phyloP scores from a whole-genome alignment of 73 alveolate species.

The Diophrys appendiculata region DNA sequence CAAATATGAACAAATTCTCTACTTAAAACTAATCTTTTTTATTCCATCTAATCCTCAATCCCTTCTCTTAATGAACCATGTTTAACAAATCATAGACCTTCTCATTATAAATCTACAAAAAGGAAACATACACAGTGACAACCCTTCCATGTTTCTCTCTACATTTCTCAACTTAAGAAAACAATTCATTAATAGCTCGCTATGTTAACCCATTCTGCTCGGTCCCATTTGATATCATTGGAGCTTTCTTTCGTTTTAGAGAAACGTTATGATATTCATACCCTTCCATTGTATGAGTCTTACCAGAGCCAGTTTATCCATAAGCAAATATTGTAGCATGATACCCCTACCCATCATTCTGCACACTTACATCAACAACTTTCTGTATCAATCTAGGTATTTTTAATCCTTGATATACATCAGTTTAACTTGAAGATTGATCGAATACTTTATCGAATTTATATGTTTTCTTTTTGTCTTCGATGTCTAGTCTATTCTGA shows the following conservation, averaged over 20 bases:
- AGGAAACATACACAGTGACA: constrained; percentile 43
- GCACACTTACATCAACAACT: constrained; percentile 36
- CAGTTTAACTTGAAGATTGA: constrained; percentile 10
- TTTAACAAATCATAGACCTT: constrained; percentile 68
- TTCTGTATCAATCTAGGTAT: constrained; percentile 25
- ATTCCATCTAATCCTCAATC: constrained; percentile 81
- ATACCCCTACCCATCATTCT: constrained; percentile 27
- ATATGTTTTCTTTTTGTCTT: constrained; percentile 27
- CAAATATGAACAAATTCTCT: constrained; percentile 80
- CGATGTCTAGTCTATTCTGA: not conserved
- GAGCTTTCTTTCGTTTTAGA: constrained; percentile 34
- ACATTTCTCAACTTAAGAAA: constrained; percentile 28
- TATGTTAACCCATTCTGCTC: constrained; percentile 38
- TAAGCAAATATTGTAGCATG: constrained; percentile 71
- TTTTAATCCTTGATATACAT: constrained; percentile 46
- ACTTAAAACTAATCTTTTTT: constrained; percentile 75
- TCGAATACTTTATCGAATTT: constrained; percentile 57
- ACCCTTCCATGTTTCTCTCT: constrained; percentile 18
- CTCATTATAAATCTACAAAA: constrained; percentile 68
- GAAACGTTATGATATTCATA: constrained; percentile 27
- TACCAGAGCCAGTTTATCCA: constrained; percentile 67
- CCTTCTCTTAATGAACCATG: constrained; percentile 5
- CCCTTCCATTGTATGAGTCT: constrained; percentile 69
- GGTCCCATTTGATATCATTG: constrained; percentile 31
- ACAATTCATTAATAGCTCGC: constrained; percentile 50